Evolutionary conservation across 495 filamentous ascomycete species (phyloP), one percentile per base, ranked within the genome.

Genomic region (Penicillium canescens): DNA sequence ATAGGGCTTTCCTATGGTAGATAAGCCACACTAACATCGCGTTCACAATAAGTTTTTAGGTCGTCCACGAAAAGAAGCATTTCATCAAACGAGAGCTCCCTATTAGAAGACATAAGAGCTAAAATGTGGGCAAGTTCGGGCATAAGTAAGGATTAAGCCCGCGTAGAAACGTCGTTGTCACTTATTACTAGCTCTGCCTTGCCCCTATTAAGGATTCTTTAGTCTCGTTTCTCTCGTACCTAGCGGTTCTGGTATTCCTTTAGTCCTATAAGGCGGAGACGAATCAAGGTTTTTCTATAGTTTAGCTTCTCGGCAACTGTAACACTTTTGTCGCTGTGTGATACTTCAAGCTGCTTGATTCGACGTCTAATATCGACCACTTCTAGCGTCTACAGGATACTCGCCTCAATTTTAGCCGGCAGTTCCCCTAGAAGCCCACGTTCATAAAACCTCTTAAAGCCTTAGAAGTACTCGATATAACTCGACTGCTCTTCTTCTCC

Each of bases 391-490:
- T 58, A 4, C 34, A 66, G 43, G 39, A 64, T 57, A 40, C 23
- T 56, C 42, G 52, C 41, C 50, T 64, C 41, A 20, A 55, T 39
- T 38, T 54, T 37, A 24, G 57, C 55, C 10, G 36, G 46, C 36
- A 67, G 36, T 40, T 61, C 50, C 5, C 52, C 42, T 50, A 39
- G 55, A n/a, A 59, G 36, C 49, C 55, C 42, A 54, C 11, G 26
- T 41, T 64, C 36, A 41, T 55, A 56, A n/a, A 67, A 63, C 39
- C 45, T 28, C 9, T 56, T 36, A 33, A 50, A 52, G 11, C 50
- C 58, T 56, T 61, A 14, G 24, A 61, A 67, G 18, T 63, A 63
- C 24, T 61, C 46, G n/a, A 61, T 67, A 36, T 61, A 33, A 47
- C 46, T 34, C 12, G 40, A 59, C 41, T 67, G 20, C 2, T 63